Conservation (phyloP, 345 rosid genomes). For the Linum lewisii region DNA sequence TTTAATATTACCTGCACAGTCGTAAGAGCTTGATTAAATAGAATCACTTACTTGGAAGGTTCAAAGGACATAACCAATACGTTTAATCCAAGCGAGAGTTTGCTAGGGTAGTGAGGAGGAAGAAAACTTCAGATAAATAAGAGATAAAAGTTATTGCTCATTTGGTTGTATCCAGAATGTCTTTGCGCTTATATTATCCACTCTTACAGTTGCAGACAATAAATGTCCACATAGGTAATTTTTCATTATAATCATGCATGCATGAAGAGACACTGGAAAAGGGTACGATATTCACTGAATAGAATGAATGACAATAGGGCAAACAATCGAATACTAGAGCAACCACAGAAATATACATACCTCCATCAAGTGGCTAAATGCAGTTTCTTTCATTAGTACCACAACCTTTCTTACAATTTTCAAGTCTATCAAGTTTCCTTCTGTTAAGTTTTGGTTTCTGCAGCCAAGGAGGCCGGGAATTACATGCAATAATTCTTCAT, state of each 20-base stretch:
- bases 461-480: conserved; percentile 61
- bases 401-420: conserved; percentile 27
- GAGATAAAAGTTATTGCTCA: too few species aligned
- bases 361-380: conserved; percentile 90
- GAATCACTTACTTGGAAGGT: background rate
- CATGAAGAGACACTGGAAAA: background rate
- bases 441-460: conserved; percentile 29
- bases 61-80: background rate
- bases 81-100: background rate
- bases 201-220: too few species aligned
- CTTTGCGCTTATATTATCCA: too few species aligned
- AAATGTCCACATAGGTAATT: too few species aligned
- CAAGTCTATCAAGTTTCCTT: conserved; percentile 35
- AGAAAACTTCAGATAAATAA: too few species aligned
- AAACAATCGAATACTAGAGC: background rate
- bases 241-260: conserved; percentile 3
- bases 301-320: too few species aligned
- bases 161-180: too few species aligned
- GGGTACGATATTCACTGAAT: background rate
- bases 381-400: conserved; percentile 60
- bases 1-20: conserved; percentile 73
- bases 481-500: conserved; percentile 48
- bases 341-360: conserved; percentile 20
- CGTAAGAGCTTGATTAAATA: background rate
- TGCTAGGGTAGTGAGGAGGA: too few species aligned